Conservation (phyloP, 2,329 filamentous ascomycete species). For the Paraphaeosphaeria minitans region DNA sequence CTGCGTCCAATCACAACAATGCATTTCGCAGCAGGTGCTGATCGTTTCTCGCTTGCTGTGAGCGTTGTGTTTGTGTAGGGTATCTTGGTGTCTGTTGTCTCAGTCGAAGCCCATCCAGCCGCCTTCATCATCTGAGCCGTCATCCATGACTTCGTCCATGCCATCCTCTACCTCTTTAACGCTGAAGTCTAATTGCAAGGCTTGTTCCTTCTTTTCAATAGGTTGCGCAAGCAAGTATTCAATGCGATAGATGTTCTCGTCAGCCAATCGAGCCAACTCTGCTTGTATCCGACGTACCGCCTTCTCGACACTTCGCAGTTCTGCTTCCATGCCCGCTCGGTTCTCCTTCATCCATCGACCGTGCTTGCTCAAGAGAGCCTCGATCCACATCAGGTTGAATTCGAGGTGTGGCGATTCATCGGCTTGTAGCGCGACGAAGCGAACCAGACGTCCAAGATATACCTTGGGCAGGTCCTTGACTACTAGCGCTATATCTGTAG, state of each 20-base stretch:
- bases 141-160: constrained; percentile 44
- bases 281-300: constrained; percentile 80
- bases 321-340: constrained; percentile 77
- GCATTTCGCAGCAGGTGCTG: background rate
- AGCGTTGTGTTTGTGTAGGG: background rate
- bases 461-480: constrained; percentile 80
- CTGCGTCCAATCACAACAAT: background rate
- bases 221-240: constrained; percentile 75
- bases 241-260: constrained; percentile 87
- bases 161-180: constrained; percentile 39
- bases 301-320: constrained; percentile 80
- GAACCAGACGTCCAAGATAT: constrained; percentile 83
- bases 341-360: constrained; percentile 85
- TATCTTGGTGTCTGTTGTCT: background rate
- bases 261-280: constrained; percentile 80
- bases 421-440: constrained; percentile 84
- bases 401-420: constrained; percentile 93
- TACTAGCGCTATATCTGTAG: constrained; percentile 74
- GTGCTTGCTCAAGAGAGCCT: constrained; percentile 78
- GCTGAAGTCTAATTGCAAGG: constrained; percentile 36
- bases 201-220: constrained; percentile 32
- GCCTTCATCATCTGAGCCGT: constrained; percentile 47
- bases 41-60: background rate
- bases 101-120: constrained; percentile 61
- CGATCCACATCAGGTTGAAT: constrained; percentile 93